These are phyloP conservation scores for Cystoisospora suis DNA, from an alignment of 169 alveolate species.

Conservation along the genomic window DNA sequence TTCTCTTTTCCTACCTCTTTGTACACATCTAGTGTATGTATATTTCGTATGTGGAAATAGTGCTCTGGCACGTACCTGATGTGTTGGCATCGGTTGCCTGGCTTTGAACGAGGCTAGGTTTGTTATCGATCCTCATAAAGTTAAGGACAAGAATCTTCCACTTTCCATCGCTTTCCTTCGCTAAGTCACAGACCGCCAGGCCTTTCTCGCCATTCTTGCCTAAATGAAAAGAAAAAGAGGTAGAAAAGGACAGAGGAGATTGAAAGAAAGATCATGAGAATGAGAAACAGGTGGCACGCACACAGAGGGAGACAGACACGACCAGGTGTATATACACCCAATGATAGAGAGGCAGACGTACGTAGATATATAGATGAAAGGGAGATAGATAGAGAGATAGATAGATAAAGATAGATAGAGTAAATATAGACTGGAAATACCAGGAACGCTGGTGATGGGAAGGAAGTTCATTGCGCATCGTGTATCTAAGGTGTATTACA, in stretches of 20 bases:
- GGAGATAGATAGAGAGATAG: neutral
- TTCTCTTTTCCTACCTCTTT: neutral
- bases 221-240: neutral
- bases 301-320: neutral
- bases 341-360: neutral
- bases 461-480: too few species aligned
- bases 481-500: too few species aligned
- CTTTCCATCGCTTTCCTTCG: neutral
- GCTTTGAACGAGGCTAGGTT: neutral
- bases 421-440: neutral
- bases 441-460: neutral
- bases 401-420: neutral
- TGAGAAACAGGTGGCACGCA: neutral
- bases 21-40: neutral
- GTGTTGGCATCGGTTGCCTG: neutral
- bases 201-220: slow-evolving; percentile 31
- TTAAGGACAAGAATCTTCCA: slow-evolving; percentile 26
- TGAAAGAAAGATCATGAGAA: neutral
- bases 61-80: neutral
- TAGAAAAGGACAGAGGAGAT: neutral
- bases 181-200: slow-evolving; percentile 28
- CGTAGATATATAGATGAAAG: neutral
- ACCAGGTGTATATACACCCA: neutral
- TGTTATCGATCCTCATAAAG: neutral
- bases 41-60: neutral